These are phyloP conservation scores for Colletotrichum tanaceti DNA, from an alignment of 2,329 filamentous ascomycete species.

Conservation along the genomic window DNA sequence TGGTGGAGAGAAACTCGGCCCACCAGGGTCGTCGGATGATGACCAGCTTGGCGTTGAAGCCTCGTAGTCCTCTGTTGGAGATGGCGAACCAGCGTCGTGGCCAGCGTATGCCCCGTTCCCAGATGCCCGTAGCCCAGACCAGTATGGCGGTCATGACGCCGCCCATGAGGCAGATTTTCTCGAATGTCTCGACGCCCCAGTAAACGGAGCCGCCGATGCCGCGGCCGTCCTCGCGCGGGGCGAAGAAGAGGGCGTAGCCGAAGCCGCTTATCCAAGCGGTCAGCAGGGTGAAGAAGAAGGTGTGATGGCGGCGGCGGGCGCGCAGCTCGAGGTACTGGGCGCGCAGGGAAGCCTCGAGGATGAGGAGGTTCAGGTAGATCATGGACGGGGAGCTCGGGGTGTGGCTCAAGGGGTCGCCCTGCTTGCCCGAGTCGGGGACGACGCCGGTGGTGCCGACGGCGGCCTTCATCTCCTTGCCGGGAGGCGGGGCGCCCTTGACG, in stretches of 20 bases:
- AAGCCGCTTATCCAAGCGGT: slow-evolving; percentile 85
- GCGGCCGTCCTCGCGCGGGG: slow-evolving; percentile 93
- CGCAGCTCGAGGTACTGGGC: slow-evolving; percentile 93
- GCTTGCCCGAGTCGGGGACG: slow-evolving; percentile 57
- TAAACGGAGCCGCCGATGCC: slow-evolving; percentile 94
- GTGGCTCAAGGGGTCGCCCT: slow-evolving; percentile 78
- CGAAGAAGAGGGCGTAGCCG: slow-evolving; percentile 89
- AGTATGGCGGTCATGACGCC: slow-evolving; percentile 88
- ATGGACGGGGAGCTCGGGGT: slow-evolving; percentile 92
- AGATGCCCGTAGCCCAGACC: slow-evolving; percentile 95
- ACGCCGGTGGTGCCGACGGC: slow-evolving; percentile 55
- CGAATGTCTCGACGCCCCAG: slow-evolving; percentile 91
- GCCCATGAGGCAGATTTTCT: slow-evolving; percentile 92
- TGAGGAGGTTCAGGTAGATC: slow-evolving; percentile 97
- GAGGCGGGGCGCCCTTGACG: slow-evolving; percentile 86
- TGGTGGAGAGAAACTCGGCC: slow-evolving; percentile 78
- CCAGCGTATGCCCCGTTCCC: slow-evolving; percentile 95
- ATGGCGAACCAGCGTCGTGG: slow-evolving; percentile 90
- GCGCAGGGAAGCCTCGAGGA: slow-evolving; percentile 93
- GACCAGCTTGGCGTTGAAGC: slow-evolving; percentile 96
- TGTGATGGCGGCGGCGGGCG: slow-evolving; percentile 88
- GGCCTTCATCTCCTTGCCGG: slow-evolving; percentile 61
- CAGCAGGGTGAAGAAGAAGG: slow-evolving; percentile 87
- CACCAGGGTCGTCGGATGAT: slow-evolving; percentile 86
- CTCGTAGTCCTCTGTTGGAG: slow-evolving; percentile 88